Base-by-base conservation (phyloP, 2,329 filamentous ascomycete genomes). In the Talaromyces sp. region DNA sequence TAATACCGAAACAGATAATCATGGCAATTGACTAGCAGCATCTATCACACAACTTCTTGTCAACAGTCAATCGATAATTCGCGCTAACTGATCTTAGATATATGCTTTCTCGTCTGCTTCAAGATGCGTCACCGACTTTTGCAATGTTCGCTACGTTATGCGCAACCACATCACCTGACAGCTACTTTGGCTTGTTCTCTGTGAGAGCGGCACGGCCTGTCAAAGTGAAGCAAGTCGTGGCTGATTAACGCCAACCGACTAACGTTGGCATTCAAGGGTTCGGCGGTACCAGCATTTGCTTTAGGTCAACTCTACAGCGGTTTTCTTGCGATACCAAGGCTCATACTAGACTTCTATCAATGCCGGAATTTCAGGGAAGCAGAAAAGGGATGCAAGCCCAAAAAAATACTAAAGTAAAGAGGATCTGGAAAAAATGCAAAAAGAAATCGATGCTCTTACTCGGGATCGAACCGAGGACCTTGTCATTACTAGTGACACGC, bases 401-500 rank as follows among this genome's bases (percentile, higher is more conserved):
- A 31, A 31, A n/a, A 4, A 16, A 6, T 16, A 41, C 27, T 31
- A 4, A 7, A 7, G 39, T 31, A 7, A 7, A 14, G 16, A 41
- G 39, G 5, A 5, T 16, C 19, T 27, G 27, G 27, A 31, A 54
- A 33, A 8, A 11, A 2, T 4, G 19, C 11, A 22, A 39, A 31
- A 58, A 27, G 19, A 58, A 8, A 16, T 13, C 4, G 13, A 7
- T 58, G 54, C 54, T n/a, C 24, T 43, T 43, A 58, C 54, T 24
- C 54, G 54, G 54, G 54, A 58, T 58, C 52, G 52, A 58, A 58
- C 54, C 54, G 54, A 24, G 54, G 54, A 58, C 54, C 35, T 58
- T 43, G 37, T 58, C 54, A 58, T 58, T 58, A 61, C 41, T 61
- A 61, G 41, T 47, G 47, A 61, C 31, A 41, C 59, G 59, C 47